Percentiles rank a stretch among this genome's conserved stretches.
phyloP scores from a whole-genome alignment of 306 rosid species.

The Cyclanthera cordifolia region DNA sequence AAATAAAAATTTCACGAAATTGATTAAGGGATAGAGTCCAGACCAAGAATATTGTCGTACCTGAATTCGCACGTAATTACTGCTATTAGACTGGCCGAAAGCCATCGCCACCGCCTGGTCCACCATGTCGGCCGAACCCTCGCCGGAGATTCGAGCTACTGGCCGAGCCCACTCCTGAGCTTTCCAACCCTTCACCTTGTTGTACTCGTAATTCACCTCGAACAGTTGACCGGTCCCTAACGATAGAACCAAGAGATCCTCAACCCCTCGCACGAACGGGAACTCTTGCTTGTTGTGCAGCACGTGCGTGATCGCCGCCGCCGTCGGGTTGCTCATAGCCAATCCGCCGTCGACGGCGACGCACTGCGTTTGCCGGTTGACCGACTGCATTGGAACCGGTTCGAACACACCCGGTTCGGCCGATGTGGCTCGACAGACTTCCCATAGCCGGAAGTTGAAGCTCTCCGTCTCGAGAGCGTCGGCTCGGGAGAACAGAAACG shows the following conservation, averaged over 20 bases:
- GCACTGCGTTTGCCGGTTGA: constrained; percentile 53
- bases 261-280: constrained; percentile 98
- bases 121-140: constrained; percentile 73
- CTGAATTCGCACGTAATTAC: constrained; percentile 90
- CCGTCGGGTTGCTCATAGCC: constrained; percentile 83
- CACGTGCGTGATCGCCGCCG: constrained; percentile 97
- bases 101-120: constrained; percentile 99
- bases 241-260: constrained; percentile 81
- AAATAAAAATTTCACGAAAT: background rate
- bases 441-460: constrained; percentile 86
- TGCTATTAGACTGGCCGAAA: constrained; percentile 58
- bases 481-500: constrained; percentile 87
- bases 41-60: constrained; percentile 19
- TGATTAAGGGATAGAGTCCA: too few relatives aligned
- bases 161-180: constrained; percentile 96
- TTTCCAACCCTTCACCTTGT: constrained; percentile 60
- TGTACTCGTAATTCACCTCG: constrained; percentile 54
- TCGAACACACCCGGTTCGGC: constrained; percentile 77
- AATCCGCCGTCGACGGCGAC: constrained; percentile 82
- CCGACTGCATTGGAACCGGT: constrained; percentile 75
- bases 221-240: constrained; percentile 75
- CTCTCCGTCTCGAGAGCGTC: constrained; percentile 93
- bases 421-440: constrained; percentile 86
- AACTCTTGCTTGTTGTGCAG: constrained; percentile 96
- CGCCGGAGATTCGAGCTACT: constrained; percentile 69